Base-by-base conservation (phyloP, 768 basidiomycete species). In the Exsudoporus frostii region DNA sequence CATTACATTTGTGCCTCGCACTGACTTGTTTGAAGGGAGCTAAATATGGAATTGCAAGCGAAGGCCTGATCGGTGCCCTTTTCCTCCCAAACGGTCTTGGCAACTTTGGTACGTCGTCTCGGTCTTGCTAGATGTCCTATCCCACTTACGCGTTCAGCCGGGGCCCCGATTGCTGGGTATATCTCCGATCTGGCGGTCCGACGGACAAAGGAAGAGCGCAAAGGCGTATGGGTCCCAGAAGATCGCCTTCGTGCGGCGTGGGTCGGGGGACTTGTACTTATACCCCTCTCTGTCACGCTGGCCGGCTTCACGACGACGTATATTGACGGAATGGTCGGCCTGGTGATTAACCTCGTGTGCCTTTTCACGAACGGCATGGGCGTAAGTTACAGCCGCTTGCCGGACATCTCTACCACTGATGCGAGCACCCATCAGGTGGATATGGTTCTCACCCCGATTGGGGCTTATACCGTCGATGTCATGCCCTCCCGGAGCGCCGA, bases 331-430 rank as follows among this genome's bases (percentile, higher is more conserved):
- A 71, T 54, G 1, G 39, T 72, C 1, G 86, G 86, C 4, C 67
- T 88, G 24, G 65, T 68, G 1, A 60, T 83, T 11, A 79, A 76
- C 56, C 67, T 86, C 5, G 20, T 79, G 0, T 84, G 79, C 53
- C 60, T 90, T 8, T 88, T 87, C 59, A 50, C 79, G 37, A 87
- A 86, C 51, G 82, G 86, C 17, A 30, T 85, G 19, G 86, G 86
- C 24, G 87, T 88, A 60, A 48, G 76, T 72, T n/a, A n/a, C n/a
- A n/a, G n/a, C n/a, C 17, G 1, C 29, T 29, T 29, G 5, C 1
- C 1, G 19, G 17, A 17, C 15, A 14, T 43, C 6, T 34, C 9
- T 20, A 11, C 29, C 5, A 13, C n/a, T 54, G 10, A 48, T 38
- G 14, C 36, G 25, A 57, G 8, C 17, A 43, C 25, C 30, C 37